A percentile compares a stretch with the other conserved stretches of the same genome.
phyloP scores from a whole-genome alignment of 164 flowering plant genomes.

The Berberis vulgaris region DNA sequence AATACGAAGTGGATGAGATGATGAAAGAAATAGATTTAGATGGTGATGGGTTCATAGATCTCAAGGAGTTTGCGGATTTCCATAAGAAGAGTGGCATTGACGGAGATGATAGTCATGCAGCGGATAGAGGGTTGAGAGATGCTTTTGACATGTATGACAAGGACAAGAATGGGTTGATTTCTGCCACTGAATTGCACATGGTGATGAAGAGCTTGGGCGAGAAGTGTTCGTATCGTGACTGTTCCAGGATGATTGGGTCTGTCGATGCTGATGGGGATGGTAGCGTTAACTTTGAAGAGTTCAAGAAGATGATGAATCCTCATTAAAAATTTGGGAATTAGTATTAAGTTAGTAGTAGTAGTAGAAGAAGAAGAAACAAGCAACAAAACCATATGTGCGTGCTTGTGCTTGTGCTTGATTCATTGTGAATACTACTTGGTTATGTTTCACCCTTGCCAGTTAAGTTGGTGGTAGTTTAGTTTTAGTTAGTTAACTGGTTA shows the following conservation, averaged over 20 bases:
- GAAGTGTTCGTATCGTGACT: constrained; percentile 10
- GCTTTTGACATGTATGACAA: constrained; percentile 18
- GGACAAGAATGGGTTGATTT: constrained; percentile 16
- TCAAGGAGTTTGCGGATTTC: constrained; percentile 19
- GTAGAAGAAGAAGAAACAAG: background rate
- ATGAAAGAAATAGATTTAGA: constrained; percentile 21
- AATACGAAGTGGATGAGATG: constrained; percentile 13
- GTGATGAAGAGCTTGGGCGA: constrained; percentile 17
- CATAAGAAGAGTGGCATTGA: background rate
- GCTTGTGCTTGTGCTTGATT: too few relatives aligned
- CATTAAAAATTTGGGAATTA: background rate
- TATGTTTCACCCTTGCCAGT: too few relatives aligned
- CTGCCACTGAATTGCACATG: constrained; percentile 14
- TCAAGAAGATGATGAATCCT: constrained; percentile 14
- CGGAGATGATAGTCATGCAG: background rate
- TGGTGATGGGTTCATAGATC: constrained; percentile 22
- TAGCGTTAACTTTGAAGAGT: constrained; percentile 14
- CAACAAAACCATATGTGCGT: too few relatives aligned
- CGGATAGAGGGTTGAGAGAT: constrained; percentile 5
- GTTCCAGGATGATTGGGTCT: constrained; percentile 9
- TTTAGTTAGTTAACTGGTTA: too few relatives aligned
- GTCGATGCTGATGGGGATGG: constrained; percentile 21
- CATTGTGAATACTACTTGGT: too few relatives aligned
- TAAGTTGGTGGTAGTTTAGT: too few relatives aligned
- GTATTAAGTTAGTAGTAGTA: background rate